Evolutionary conservation across 768 basidiomycete genomes (phyloP).

Genomic region (Tricholomella constricta): DNA sequence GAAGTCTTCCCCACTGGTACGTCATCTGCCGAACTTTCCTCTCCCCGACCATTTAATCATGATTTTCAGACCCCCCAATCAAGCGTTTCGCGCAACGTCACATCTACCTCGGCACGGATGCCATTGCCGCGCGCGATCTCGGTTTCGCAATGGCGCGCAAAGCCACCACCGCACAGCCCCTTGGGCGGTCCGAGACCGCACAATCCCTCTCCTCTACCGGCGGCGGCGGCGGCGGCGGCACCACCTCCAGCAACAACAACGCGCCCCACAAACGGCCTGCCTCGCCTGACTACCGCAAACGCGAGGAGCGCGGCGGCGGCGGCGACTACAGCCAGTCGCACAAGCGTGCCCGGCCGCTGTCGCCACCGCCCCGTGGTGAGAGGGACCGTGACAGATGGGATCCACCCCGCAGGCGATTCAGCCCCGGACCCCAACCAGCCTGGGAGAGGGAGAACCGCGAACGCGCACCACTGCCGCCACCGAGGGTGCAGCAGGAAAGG

Average conservation of each 20-base stretch:
- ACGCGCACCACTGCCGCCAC: constrained; percentile 9
- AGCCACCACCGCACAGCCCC: constrained; percentile 18
- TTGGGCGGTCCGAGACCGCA: constrained; percentile 37
- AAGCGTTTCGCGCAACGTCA: constrained; percentile 90
- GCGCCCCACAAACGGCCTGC: constrained; percentile 12
- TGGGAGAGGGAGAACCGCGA: constrained; percentile 14
- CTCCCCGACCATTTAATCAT: not conserved
- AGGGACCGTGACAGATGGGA: constrained; percentile 18
- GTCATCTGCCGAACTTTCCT: constrained; percentile 21
- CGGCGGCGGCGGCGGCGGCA: no score
- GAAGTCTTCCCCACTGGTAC: constrained; percentile 86
- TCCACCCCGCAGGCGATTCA: constrained; percentile 4
- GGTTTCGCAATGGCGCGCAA: constrained; percentile 68
- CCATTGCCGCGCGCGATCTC: constrained; percentile 86
- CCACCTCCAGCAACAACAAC: constrained; percentile 44
- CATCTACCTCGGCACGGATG: constrained; percentile 80
- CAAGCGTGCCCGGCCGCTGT: constrained; percentile 14
- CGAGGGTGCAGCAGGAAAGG: constrained; percentile 1
- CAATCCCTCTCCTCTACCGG: constrained; percentile 27
- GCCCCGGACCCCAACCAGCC: constrained; percentile 6
- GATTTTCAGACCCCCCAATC: constrained; percentile 76
- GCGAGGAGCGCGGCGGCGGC: constrained; percentile 14
- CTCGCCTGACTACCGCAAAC: constrained; percentile 16
- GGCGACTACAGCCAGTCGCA: constrained; percentile 13
- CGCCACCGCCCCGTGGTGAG: constrained; percentile 10